These are phyloP conservation scores for Austroboletus festivus DNA, from an alignment of 768 basidiomycete species.

Conservation along the genomic window DNA sequence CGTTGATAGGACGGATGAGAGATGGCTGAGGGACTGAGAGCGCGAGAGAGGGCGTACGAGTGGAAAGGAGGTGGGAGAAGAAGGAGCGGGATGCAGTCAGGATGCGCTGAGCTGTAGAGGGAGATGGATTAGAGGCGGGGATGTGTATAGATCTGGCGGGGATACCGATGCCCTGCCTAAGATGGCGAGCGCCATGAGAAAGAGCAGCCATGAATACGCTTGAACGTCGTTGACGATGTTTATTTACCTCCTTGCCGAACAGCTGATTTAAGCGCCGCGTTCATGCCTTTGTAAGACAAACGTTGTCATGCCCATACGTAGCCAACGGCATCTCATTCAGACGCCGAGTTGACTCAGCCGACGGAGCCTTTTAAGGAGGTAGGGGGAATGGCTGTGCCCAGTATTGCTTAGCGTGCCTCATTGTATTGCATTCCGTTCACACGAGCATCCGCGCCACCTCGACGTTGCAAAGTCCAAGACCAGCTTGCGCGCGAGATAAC, in stretches of 20 bases:
- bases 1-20: slow-evolving; percentile 12
- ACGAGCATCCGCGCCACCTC: too few relatives aligned
- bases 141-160: slow-evolving; percentile 45
- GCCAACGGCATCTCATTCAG: too few relatives aligned
- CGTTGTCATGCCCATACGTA: too few relatives aligned
- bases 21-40: slow-evolving; percentile 3
- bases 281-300: too few relatives aligned
- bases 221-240: too few relatives aligned
- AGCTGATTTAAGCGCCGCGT: too few relatives aligned
- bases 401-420: too few relatives aligned
- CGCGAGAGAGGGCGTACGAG: slow-evolving; percentile 56
- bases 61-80: slow-evolving; percentile 51
- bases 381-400: too few relatives aligned
- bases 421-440: too few relatives aligned
- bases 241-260: slow-evolving; percentile 7
- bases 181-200: slow-evolving; percentile 25
- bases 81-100: slow-evolving; percentile 54
- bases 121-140: slow-evolving; percentile 35
- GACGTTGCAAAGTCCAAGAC: too few relatives aligned
- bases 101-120: slow-evolving; percentile 41
- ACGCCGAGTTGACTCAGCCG: too few relatives aligned
- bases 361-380: too few relatives aligned
- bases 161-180: slow-evolving; percentile 22
- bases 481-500: slow-evolving; percentile 79
- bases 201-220: slow-evolving; percentile 20